Base-by-base conservation (phyloP, 2,329 filamentous ascomycete genomes). In the Bipolaris cookei region DNA sequence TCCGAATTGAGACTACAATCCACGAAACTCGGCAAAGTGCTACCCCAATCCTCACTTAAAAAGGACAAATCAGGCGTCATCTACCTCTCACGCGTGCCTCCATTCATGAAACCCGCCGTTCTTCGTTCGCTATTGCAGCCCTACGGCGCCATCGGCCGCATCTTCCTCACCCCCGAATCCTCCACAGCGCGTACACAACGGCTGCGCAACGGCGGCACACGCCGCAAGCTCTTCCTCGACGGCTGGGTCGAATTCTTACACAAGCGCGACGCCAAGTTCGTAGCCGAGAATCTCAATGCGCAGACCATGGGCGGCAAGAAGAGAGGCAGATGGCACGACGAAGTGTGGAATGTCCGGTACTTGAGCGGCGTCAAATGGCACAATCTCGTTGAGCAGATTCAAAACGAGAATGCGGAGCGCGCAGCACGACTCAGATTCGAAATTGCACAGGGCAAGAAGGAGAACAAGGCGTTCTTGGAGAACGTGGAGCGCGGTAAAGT, bases 41-140 rank as follows among this genome's bases (percentile, higher is more conserved):
- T 67, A 14, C 58, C 63, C 28, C 55, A 63, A 47, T 82, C 63
- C 80, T 83, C 38, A 77, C 90, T 57, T 81, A 84, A 39, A 86
- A 88, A 72, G 88, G 90, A 78, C 66, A 89, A 88, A 72, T 92
- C 90, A 0, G 91, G 91, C 61, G 90, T 96, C 11, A 82, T 95
- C 58, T 96, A 95, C 78, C 82, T 96, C 60, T 94, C 90, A 4
- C 87, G 91, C 57, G 86, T 95, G 61, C 91, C 92, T 3, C 92
- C 92, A 0, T 96, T 93, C 77, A 95, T 96, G 90, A 93, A 92
- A 69, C 90, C 91, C 6, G 80, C 83, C 49, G 93, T 93, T 71
- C 82, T 95, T 38, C 87, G 90, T 63, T 87, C 88, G 16, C 86
- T 92, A 13, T 85, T 95, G 51, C 83, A 88, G 59, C 89, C 88